These are phyloP conservation scores for Saccharomyces paradoxus DNA, from an alignment of 805 yeast species.

Conservation along the genomic window DNA sequence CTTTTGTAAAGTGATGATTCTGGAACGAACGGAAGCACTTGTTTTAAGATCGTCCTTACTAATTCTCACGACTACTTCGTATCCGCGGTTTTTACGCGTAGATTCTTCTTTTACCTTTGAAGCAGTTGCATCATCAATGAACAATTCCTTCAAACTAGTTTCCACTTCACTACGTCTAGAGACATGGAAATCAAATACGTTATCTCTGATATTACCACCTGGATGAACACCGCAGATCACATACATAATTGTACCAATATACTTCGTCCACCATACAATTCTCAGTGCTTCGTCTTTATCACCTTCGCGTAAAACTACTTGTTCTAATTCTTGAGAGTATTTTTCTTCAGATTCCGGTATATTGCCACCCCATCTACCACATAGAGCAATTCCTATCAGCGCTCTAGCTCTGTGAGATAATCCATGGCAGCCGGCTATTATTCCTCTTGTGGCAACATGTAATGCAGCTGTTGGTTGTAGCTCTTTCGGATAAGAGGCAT, in stretches of 20 bases:
- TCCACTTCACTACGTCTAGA: conserved; percentile 25
- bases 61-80: conserved; percentile 36
- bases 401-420: conserved; percentile 65
- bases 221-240: conserved; percentile 76
- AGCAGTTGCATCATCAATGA: conserved; percentile 16
- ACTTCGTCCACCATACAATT: conserved; percentile 64
- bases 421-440: conserved; percentile 70
- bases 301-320: conserved; percentile 40
- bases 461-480: conserved; percentile 67
- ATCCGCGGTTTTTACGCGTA: conserved; percentile 24
- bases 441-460: conserved; percentile 65
- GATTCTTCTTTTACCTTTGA: conserved; percentile 4
- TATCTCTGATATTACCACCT: conserved; percentile 66
- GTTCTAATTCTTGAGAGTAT: conserved; percentile 40
- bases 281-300: conserved; percentile 37
- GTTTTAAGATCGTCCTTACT: conserved; percentile 49
- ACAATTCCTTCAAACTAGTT: conserved; percentile 11
- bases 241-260: conserved; percentile 65
- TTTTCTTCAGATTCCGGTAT: conserved; percentile 48
- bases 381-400: conserved; percentile 60
- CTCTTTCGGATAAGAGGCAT: conserved; percentile 69
- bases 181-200: conserved; percentile 41
- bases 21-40: conserved; percentile 49
- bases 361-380: conserved; percentile 80
- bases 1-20: conserved; percentile 52